phyloP scores from a whole-genome alignment of 208 protist genomes.

The Acanthamoeba royreba region DNA sequence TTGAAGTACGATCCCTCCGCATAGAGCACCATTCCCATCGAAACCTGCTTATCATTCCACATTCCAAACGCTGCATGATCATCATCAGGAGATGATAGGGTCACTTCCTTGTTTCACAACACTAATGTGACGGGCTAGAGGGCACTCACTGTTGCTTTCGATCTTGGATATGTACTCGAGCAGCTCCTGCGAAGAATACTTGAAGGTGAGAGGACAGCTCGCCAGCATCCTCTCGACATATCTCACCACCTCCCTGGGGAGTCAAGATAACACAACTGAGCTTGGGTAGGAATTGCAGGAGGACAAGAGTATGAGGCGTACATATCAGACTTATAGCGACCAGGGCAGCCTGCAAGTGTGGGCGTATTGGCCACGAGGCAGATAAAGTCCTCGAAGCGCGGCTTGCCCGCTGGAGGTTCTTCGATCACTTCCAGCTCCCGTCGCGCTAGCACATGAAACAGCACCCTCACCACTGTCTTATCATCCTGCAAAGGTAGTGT shows the following conservation, averaged over 20 bases:
- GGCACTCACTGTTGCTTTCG: background rate
- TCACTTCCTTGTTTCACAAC: too few species aligned
- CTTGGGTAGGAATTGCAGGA: background rate
- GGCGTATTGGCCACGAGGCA: background rate
- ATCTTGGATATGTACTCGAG: background rate
- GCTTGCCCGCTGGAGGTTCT: background rate
- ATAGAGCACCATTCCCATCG: conserved; percentile 2
- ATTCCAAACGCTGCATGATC: background rate
- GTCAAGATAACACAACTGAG: background rate
- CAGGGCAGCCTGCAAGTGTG: background rate
- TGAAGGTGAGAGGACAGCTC: background rate
- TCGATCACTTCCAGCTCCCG: background rate
- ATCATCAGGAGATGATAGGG: too few species aligned
- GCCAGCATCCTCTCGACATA: background rate
- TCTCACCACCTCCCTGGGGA: background rate
- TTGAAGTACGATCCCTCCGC: background rate
- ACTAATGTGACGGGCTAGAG: background rate
- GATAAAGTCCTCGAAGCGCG: background rate
- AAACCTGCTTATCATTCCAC: background rate
- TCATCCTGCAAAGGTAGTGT: too few species aligned
- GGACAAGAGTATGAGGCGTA: background rate
- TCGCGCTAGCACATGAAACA: background rate
- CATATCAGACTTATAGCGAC: background rate
- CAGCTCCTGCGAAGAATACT: background rate
- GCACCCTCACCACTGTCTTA: background rate